Evolutionary conservation across 2,329 filamentous ascomycete species (phyloP), one percentile per base, ranked within the genome.

Genomic region (Rhynchosporium secalis): DNA sequence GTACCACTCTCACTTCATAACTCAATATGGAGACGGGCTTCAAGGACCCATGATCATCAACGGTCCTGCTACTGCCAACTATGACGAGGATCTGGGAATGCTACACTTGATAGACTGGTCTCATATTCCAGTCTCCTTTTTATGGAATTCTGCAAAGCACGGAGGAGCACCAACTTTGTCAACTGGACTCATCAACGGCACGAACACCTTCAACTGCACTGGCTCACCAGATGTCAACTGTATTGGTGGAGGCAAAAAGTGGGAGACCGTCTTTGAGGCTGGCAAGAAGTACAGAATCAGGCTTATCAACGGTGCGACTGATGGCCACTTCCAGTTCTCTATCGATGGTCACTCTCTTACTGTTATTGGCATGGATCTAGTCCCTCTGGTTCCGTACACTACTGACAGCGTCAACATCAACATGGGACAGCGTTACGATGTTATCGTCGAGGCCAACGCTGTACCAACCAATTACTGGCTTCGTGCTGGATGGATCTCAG

Each of bases 11-110:
- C 71, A 74, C 54, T 69, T 69, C 59, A 66, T 33, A 29, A 64
- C 59, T 31, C 62, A 64, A 41, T 68, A 68, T 31, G 76, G 76
- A 60, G 79, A 87, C 59, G 86, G 86, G 0, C 74, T 87, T 0
- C 77, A 82, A 43, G 87, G 87, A 0, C 79, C 79, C 2, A 81
- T 90, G 28, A 74, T 87, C 38, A 85, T 88, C 68, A 79, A 86
- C 57, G 86, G 86, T 0, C 86, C 86, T 0, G 66, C 70, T 76
- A 84, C 3, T 78, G 81, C 8, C 74, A 78, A 86, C 71, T 88
- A 88, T 67, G 86, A 90, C 62, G 67, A 69, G 20, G 73, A 75
- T 60, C 60, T 72, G 20, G 73, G 74, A 36, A 43, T 60, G 40
- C 28, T 75, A 2, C 65, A 72, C 48, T 59, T 75, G 10, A 60